phyloP scores from a whole-genome alignment of 805 yeast genomes.

The Barnettozyma wickerhamii region DNA sequence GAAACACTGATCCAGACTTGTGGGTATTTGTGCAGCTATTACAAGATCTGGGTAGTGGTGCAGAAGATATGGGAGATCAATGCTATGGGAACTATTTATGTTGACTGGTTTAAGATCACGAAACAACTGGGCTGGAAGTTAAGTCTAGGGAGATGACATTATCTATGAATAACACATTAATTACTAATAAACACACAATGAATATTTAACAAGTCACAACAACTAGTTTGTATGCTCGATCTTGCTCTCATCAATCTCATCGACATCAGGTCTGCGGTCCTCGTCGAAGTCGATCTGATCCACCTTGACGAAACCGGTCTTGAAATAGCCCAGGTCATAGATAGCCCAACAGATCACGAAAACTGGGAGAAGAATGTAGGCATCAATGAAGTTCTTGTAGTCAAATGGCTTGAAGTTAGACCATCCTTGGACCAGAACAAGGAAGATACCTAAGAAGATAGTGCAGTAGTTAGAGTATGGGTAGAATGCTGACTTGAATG shows the following conservation, averaged over 20 bases:
- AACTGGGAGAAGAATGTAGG: conserved; percentile 59
- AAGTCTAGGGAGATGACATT: conserved; percentile 21
- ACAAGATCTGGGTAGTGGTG: conserved; percentile 33
- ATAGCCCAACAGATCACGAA: conserved; percentile 41
- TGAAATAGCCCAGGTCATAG: conserved; percentile 37
- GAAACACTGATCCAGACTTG: conserved; percentile 24
- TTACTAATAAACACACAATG: background rate
- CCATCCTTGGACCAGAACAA: conserved; percentile 47
- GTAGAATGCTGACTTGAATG: conserved; percentile 59
- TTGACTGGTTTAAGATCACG: conserved; percentile 41
- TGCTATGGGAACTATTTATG: conserved; percentile 26
- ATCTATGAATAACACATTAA: background rate
- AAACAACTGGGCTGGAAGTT: conserved; percentile 36
- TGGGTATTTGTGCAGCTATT: conserved; percentile 32
- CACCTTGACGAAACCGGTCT: conserved; percentile 34
- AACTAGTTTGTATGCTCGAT: background rate
- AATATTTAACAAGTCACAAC: background rate
- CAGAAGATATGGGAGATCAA: conserved; percentile 37
- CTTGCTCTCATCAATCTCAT: conserved; percentile 11
- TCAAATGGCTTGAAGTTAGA: conserved; percentile 44
- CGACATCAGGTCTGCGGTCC: conserved; percentile 43
- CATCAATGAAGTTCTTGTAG: conserved; percentile 50
- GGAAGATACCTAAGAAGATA: conserved; percentile 32
- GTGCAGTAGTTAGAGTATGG: conserved; percentile 39
- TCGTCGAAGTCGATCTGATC: conserved; percentile 43